phyloP scores from a whole-genome alignment of 2,329 filamentous ascomycete species.

The Talaromyces sp. region DNA sequence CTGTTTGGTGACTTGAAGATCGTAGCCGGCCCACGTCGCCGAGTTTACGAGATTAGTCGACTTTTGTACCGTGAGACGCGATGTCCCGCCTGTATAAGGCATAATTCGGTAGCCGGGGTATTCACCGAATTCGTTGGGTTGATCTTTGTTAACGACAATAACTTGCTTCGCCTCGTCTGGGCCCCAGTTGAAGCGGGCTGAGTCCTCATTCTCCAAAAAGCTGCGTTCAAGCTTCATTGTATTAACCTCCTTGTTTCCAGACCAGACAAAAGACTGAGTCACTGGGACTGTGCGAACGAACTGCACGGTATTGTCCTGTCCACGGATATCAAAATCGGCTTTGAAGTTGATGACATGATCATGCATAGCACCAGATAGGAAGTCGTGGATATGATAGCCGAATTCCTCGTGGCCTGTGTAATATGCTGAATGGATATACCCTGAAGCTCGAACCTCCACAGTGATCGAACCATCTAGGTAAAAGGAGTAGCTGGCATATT shows the following conservation, averaged over 20 bases:
- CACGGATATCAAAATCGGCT: background rate
- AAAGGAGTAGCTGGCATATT: background rate
- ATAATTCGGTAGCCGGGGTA: background rate
- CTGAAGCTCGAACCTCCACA: conserved; percentile 5
- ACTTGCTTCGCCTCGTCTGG: background rate
- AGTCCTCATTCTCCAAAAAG: background rate
- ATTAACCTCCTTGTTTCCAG: background rate
- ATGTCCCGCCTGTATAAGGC: background rate
- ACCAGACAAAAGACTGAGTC: background rate
- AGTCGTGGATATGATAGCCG: background rate
- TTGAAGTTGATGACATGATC: background rate
- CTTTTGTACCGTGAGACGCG: background rate
- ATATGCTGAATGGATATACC: conserved; percentile 4
- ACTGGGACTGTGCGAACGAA: background rate
- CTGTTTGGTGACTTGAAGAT: conserved; percentile 25
- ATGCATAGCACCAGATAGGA: background rate
- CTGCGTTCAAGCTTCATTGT: background rate
- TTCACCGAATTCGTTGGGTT: background rate
- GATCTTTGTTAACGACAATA: background rate
- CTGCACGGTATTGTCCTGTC: background rate
- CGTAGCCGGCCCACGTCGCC: background rate
- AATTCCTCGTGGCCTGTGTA: background rate
- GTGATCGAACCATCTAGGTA: conserved; percentile 3
- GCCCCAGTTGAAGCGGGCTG: background rate
- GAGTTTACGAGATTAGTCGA: background rate